Conservation (phyloP, 129 eudicot genomes). For the Saussurea involucrata region DNA sequence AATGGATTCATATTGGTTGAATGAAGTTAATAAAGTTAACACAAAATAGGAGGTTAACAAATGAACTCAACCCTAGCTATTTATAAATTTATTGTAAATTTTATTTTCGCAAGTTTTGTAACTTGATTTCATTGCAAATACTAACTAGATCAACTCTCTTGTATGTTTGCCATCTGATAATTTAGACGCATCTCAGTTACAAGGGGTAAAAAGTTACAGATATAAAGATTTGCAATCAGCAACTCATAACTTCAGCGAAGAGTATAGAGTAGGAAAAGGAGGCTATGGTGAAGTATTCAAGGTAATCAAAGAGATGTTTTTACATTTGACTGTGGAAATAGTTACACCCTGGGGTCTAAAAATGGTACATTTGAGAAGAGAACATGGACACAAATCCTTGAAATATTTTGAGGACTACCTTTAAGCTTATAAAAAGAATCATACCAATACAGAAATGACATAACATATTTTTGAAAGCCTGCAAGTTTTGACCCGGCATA, state of each 20-base stretch:
- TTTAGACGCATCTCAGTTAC: slow-evolving; percentile 37
- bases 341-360: too few species aligned
- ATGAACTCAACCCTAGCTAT: too few species aligned
- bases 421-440: background rate
- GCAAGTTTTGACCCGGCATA: background rate
- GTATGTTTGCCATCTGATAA: slow-evolving; percentile 21
- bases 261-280: slow-evolving; percentile 62
- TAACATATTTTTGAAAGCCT: background rate
- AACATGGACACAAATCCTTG: background rate
- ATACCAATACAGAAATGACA: background rate
- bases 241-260: slow-evolving; percentile 54
- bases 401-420: background rate
- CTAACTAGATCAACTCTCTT: background rate
- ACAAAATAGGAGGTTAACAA: too few species aligned
- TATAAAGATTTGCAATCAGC: slow-evolving; percentile 52
- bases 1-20: too few species aligned
- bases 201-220: slow-evolving; percentile 44
- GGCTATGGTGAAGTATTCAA: slow-evolving; percentile 79
- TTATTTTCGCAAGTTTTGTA: background rate
- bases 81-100: too few species aligned
- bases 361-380: too few species aligned
- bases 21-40: too few species aligned
- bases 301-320: slow-evolving; percentile 51
- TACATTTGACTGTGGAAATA: too few species aligned
- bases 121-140: background rate